A percentile compares a stretch with the other conserved stretches of the same genome.
phyloP scores from a whole-genome alignment of 2,329 filamentous ascomycete genomes.

The Lasiodiplodia sp. region DNA sequence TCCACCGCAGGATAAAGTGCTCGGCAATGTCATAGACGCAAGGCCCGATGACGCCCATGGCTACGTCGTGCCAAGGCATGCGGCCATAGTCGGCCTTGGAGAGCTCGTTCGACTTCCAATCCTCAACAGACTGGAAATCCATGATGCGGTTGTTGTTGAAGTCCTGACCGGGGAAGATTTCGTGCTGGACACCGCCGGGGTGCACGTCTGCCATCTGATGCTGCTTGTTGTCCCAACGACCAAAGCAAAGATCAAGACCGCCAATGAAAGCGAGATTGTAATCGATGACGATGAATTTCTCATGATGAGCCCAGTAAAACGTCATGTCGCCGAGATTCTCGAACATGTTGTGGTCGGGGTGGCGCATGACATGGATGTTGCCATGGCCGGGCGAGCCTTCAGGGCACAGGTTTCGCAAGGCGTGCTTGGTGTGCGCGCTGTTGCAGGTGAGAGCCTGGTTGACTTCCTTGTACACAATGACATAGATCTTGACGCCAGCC shows the following conservation, averaged over 20 bases:
- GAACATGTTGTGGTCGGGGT: slow-evolving; percentile 94
- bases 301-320: slow-evolving; percentile 97
- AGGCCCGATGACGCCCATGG: slow-evolving; percentile 89
- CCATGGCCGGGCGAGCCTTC: slow-evolving; percentile 81
- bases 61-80: slow-evolving; percentile 98
- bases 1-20: slow-evolving; percentile 94
- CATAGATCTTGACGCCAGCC: slow-evolving; percentile 90
- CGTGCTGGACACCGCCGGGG: slow-evolving; percentile 79
- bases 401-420: slow-evolving; percentile 79
- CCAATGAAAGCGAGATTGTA: slow-evolving; percentile 92
- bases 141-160: slow-evolving; percentile 98
- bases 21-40: slow-evolving; percentile 94
- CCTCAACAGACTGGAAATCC: slow-evolving; percentile 89
- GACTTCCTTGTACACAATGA: slow-evolving; percentile 90
- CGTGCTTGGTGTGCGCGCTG: slow-evolving; percentile 90
- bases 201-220: slow-evolving; percentile 88
- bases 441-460: slow-evolving; percentile 78
- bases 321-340: slow-evolving; percentile 96
- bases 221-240: slow-evolving; percentile 88
- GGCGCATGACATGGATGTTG: slow-evolving; percentile 88
- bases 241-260: slow-evolving; percentile 93
- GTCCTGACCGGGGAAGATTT: slow-evolving; percentile 94
- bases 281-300: slow-evolving; percentile 96
- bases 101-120: slow-evolving; percentile 93
- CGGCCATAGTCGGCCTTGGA: slow-evolving; percentile 90